phyloP scores from a whole-genome alignment of 1,284 basidiomycete species.

The Leccinum solheimii region DNA sequence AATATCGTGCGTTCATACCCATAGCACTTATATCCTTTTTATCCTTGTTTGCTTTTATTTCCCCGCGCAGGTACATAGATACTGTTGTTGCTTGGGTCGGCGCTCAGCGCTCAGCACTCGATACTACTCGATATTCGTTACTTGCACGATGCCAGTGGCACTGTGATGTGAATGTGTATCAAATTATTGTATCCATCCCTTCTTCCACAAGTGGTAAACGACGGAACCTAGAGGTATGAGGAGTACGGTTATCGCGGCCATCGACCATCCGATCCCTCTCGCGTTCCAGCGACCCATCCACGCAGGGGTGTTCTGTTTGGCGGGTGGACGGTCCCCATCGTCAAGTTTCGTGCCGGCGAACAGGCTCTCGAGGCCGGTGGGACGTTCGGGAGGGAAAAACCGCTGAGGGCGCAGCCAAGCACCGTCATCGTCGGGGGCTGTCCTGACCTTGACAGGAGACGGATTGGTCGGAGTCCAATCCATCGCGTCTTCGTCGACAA shows the following conservation, averaged over 20 bases:
- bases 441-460: conserved; percentile 25
- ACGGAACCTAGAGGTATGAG: conserved; percentile 32
- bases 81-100: conserved; percentile 11
- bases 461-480: conserved; percentile 66
- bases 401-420: conserved; percentile 63
- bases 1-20: conserved; percentile 30
- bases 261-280: conserved; percentile 38
- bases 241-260: conserved; percentile 37
- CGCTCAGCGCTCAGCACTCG: neutral
- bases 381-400: conserved; percentile 75
- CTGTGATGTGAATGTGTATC: conserved; percentile 12
- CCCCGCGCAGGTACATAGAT: conserved; percentile 4
- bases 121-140: conserved; percentile 1
- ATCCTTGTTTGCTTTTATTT: conserved; percentile 3
- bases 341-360: conserved; percentile 63
- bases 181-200: conserved; percentile 26
- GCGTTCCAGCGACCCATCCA: neutral
- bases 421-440: conserved; percentile 37
- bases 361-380: conserved; percentile 75
- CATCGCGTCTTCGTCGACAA: conserved; percentile 55
- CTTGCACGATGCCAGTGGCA: conserved; percentile 7
- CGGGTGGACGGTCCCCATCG: conserved; percentile 38
- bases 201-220: conserved; percentile 23
- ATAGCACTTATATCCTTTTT: conserved; percentile 2
- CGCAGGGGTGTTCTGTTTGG: neutral